Evolutionary conservation across 192 early-diverging fungal genomes (phyloP).

Genomic region (Coemansia sp.): DNA sequence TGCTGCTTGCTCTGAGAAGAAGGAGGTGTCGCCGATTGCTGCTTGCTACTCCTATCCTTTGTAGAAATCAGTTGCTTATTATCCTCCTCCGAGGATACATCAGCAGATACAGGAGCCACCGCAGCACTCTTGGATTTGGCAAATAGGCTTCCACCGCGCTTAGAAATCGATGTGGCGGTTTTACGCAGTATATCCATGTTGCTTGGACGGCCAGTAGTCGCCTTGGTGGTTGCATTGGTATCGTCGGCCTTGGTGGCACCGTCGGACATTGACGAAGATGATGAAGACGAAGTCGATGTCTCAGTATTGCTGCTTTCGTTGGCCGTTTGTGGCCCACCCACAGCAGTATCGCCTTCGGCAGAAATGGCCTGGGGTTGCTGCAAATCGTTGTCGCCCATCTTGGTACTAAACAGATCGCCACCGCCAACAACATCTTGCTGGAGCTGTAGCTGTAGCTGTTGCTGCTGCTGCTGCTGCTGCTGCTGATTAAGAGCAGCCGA

Average conservation of each 20-base stretch:
- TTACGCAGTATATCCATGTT: constrained; percentile 46
- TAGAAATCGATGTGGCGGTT: constrained; percentile 39
- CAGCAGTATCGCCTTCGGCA: not conserved
- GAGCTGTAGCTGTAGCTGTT: not conserved
- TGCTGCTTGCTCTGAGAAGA: not conserved
- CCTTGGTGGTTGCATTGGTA: not conserved
- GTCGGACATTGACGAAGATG: constrained; percentile 19
- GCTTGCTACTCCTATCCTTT: not conserved
- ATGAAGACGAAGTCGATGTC: not conserved
- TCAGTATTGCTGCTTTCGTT: not conserved
- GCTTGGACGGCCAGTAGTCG: constrained; percentile 6
- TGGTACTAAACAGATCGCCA: not conserved
- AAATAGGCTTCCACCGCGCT: constrained; percentile 36
- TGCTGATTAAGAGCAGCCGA: not conserved
- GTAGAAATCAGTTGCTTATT: not conserved
- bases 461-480: not conserved
- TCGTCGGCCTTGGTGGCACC: constrained; percentile 33
- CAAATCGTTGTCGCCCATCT: not conserved
- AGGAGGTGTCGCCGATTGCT: not conserved
- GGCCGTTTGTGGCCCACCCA: not conserved
- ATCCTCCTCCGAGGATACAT: not conserved
- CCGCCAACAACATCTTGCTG: not conserved
- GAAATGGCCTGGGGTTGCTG: not conserved
- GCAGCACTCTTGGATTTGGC: constrained; percentile 9
- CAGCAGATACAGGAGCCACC: not conserved